These are phyloP conservation scores for Penicillium pancosmium DNA, from an alignment of 495 filamentous ascomycete genomes.

Conservation along the genomic window DNA sequence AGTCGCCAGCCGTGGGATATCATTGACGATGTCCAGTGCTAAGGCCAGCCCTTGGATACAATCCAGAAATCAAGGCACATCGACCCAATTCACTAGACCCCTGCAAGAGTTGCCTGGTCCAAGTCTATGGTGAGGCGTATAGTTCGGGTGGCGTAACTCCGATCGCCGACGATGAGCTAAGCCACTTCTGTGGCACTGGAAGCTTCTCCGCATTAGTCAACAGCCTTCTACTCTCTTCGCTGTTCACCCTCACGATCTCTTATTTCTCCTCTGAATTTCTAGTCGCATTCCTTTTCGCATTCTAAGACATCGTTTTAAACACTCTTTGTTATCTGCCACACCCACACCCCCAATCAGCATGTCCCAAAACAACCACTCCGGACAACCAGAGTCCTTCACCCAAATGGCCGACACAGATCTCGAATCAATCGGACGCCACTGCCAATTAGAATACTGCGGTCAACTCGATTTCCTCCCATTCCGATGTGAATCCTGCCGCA, in stretches of 20 bases:
- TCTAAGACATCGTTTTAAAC: neutral
- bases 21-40: neutral
- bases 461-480: conserved; percentile 97
- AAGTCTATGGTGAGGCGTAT: neutral
- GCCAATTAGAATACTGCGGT: conserved; percentile 87
- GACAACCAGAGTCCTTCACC: conserved; percentile 44
- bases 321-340: neutral
- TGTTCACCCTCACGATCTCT: neutral
- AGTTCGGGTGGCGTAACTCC: conserved; percentile 10
- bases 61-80: neutral
- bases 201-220: conserved; percentile 44
- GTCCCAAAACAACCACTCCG: conserved; percentile 22
- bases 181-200: conserved; percentile 18
- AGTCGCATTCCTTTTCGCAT: neutral
- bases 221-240: conserved; percentile 25
- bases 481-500: conserved; percentile 83
- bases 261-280: conserved; percentile 4
- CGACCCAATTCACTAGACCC: too few species aligned
- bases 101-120: neutral
- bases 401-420: conserved; percentile 69
- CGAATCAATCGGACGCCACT: conserved; percentile 85
- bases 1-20: neutral
- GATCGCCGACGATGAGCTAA: conserved; percentile 34
- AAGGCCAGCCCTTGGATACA: neutral
- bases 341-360: conserved; percentile 39